These are phyloP conservation scores for Fusarium lyarnte DNA, from an alignment of 2,329 filamentous ascomycete species.

Conservation along the genomic window DNA sequence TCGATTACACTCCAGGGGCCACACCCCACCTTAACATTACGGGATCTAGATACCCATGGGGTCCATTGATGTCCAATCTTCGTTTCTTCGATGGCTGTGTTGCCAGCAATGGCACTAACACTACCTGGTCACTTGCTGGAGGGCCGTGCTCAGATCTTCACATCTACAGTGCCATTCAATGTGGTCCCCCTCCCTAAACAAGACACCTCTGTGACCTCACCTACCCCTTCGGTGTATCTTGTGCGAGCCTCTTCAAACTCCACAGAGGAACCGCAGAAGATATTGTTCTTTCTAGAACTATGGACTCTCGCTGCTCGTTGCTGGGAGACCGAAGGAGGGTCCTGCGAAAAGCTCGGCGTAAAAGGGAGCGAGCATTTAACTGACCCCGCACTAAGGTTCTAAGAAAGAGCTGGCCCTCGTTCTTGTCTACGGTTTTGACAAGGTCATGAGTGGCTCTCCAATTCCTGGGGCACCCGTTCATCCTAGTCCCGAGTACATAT, in stretches of 20 bases:
- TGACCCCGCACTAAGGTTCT: slow-evolving; percentile 35
- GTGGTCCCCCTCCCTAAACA: slow-evolving; percentile 8
- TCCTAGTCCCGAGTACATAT: slow-evolving; percentile 19
- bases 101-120: slow-evolving; percentile 1
- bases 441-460: slow-evolving; percentile 28
- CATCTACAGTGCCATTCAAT: slow-evolving; percentile 9
- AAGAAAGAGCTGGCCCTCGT: not conserved
- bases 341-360: slow-evolving; percentile 35
- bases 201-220: not conserved
- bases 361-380: slow-evolving; percentile 39
- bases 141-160: slow-evolving; percentile 23
- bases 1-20: not conserved
- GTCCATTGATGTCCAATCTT: not conserved
- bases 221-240: not conserved
- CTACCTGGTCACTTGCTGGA: not conserved
- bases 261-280: not conserved
- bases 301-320: slow-evolving; percentile 8
- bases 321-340: slow-evolving; percentile 16
- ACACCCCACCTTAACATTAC: slow-evolving; percentile 15
- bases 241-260: not conserved
- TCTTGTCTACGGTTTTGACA: not conserved
- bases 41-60: not conserved
- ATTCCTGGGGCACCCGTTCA: slow-evolving; percentile 35
- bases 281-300: not conserved
- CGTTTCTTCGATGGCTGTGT: slow-evolving; percentile 7